Percentiles rank a stretch among this genome's conserved stretches.
phyloP scores from a whole-genome alignment of 345 rosid species.

The Dimocarpus longan region DNA sequence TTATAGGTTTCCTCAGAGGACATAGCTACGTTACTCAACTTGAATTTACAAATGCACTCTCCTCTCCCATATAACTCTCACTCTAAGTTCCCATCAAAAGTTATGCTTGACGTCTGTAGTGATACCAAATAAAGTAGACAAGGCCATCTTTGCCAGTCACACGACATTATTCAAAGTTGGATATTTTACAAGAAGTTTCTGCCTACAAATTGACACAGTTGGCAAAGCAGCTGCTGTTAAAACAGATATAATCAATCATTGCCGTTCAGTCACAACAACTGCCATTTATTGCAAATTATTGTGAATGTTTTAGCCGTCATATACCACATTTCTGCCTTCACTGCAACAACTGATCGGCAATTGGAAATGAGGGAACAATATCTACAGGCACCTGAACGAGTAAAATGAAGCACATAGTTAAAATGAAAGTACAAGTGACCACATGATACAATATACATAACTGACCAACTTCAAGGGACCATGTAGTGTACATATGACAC shows the following conservation, averaged over 20 bases:
- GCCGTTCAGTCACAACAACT: not conserved
- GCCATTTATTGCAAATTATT: not conserved
- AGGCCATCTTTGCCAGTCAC: not conserved
- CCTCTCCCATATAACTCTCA: too few species aligned
- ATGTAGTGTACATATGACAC: too few species aligned
- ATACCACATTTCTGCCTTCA: conserved; percentile 21
- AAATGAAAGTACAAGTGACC: not conserved
- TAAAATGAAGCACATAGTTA: not conserved
- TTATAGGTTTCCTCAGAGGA: too few species aligned
- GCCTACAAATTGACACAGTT: not conserved
- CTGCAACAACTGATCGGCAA: conserved; percentile 40
- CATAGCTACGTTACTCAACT: too few species aligned
- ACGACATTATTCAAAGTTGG: not conserved
- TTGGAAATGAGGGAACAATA: conserved; percentile 68
- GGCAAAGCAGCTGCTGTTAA: not conserved
- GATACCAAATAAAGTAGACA: not conserved
- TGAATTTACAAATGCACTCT: too few species aligned
- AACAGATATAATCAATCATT: not conserved
- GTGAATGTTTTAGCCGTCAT: not conserved
- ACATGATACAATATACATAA: not conserved
- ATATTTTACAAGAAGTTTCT: not conserved
- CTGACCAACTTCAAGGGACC: not conserved
- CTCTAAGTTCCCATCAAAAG: too few species aligned
- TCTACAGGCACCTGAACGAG: conserved; percentile 75
- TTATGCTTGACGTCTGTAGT: too few species aligned